Evolutionary conservation across 192 early-diverging fungal genomes (phyloP).

Genomic region (Chytriomyces sp.): DNA sequence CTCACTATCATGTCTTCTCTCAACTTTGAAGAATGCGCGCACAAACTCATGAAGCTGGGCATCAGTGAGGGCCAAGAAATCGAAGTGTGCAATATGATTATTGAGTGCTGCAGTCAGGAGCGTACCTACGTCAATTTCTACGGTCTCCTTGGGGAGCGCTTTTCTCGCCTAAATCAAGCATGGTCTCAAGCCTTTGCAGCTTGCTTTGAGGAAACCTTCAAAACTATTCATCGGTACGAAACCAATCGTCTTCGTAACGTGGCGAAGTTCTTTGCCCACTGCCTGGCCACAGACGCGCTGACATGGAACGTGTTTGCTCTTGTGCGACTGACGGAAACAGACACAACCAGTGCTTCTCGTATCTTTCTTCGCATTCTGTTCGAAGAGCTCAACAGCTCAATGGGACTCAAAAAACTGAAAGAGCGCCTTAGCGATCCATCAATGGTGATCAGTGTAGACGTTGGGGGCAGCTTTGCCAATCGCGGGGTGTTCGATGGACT

Average conservation of each 20-base stretch:
- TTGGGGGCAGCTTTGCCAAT: conserved; percentile 38
- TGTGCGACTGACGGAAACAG: conserved; percentile 87
- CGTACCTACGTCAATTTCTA: conserved; percentile 93
- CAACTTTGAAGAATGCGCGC: conserved; percentile 94
- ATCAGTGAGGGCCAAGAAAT: conserved; percentile 85
- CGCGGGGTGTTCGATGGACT: conserved; percentile 82
- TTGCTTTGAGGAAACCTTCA: conserved; percentile 82
- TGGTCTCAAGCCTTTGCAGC: conserved; percentile 83
- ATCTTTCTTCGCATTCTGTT: conserved; percentile 97
- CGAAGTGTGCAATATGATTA: conserved; percentile 94
- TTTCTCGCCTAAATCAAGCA: conserved; percentile 77
- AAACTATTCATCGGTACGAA: conserved; percentile 91
- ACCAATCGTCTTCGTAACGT: conserved; percentile 92
- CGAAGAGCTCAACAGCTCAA: conserved; percentile 80
- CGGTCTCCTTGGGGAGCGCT: conserved; percentile 91
- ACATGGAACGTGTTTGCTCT: conserved; percentile 80
- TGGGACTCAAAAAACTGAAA: conserved; percentile 82
- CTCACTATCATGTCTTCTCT: conserved; percentile 93
- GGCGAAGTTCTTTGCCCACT: conserved; percentile 88
- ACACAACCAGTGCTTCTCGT: conserved; percentile 94
- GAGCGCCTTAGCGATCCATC: conserved; percentile 70
- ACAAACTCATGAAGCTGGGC: conserved; percentile 90
- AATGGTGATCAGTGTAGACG: conserved; percentile 59
- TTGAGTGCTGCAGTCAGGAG: conserved; percentile 96
- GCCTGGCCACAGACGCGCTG: conserved; percentile 82